phyloP scores from a whole-genome alignment of 495 filamentous ascomycete species.

The Aspergillus saccharolyticus region DNA sequence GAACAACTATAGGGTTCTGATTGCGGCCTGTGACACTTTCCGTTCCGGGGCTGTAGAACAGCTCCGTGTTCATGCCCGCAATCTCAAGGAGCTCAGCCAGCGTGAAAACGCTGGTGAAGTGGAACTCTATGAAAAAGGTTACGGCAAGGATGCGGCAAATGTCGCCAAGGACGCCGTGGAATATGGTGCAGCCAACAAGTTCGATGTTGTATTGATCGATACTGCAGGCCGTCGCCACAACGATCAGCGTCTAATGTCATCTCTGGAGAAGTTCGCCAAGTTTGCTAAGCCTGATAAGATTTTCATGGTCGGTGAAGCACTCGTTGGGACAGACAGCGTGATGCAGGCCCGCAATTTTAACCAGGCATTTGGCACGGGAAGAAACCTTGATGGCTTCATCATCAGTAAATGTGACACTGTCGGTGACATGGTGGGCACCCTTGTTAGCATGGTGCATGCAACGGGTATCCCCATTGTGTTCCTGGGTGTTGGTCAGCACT shows the following conservation, averaged over 20 bases:
- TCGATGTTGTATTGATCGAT: conserved; percentile 93
- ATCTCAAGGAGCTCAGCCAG: conserved; percentile 76
- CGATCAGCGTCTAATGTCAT: conserved; percentile 89
- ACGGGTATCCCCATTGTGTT: conserved; percentile 94
- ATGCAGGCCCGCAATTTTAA: conserved; percentile 96
- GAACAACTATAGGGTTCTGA: conserved; percentile 91
- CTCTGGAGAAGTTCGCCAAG: conserved; percentile 93
- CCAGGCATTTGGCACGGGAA: conserved; percentile 74
- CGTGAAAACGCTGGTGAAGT: conserved; percentile 74
- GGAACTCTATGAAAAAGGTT: conserved; percentile 92
- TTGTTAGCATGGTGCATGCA: conserved; percentile 97
- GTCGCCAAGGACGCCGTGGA: conserved; percentile 90
- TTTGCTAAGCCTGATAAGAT: conserved; percentile 96
- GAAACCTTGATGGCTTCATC: conserved; percentile 88
- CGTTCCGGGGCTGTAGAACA: conserved; percentile 96
- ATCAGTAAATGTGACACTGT: conserved; percentile 98
- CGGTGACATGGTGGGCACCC: conserved; percentile 94
- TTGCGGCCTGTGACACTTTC: conserved; percentile 96
- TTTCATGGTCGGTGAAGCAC: conserved; percentile 96
- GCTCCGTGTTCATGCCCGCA: conserved; percentile 86
- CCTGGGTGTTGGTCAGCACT: conserved; percentile 92
- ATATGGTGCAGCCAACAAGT: conserved; percentile 67
- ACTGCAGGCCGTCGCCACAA: conserved; percentile 95
- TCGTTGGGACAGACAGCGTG: conserved; percentile 91
- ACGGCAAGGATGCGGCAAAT: conserved; percentile 93